phyloP scores from a whole-genome alignment of 345 rosid species.

The Toxicodendron radicans region DNA sequence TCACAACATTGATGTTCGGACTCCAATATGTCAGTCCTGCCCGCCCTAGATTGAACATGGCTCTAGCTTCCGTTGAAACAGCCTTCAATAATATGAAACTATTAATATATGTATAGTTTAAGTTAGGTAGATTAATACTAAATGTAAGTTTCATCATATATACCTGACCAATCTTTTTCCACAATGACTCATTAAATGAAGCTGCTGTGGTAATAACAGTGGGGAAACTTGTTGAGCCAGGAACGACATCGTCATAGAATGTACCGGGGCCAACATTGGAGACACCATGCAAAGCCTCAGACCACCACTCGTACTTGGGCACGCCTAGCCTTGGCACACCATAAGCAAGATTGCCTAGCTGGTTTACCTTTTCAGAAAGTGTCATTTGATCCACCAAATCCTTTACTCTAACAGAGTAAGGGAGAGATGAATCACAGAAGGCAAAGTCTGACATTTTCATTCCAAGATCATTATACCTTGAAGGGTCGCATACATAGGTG shows the following conservation, averaged over 20 bases:
- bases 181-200: conserved; percentile 39
- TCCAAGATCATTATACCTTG: conserved; percentile 15
- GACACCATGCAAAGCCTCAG: conserved; percentile 51
- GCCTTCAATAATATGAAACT: conserved; percentile 23
- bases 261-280: conserved; percentile 40
- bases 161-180: conserved; percentile 50
- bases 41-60: conserved; percentile 51
- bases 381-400: conserved; percentile 40
- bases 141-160: not conserved
- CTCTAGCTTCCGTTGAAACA: conserved; percentile 54
- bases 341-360: conserved; percentile 26
- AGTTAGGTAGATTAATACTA: not conserved
- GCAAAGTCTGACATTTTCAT: conserved; percentile 20
- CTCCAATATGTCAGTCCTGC: conserved; percentile 50
- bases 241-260: conserved; percentile 29
- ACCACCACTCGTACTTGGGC: conserved; percentile 50
- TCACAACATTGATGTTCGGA: conserved; percentile 42
- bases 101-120: not conserved
- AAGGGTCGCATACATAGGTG: conserved; percentile 33
- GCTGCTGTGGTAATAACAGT: conserved; percentile 36
- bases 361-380: conserved; percentile 32
- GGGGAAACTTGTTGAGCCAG: conserved; percentile 49
- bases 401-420: conserved; percentile 31
- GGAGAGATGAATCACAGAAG: conserved; percentile 32
- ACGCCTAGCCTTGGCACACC: conserved; percentile 39